phyloP scores from a whole-genome alignment of 306 rosid genomes.

The Castanospermum australe region DNA sequence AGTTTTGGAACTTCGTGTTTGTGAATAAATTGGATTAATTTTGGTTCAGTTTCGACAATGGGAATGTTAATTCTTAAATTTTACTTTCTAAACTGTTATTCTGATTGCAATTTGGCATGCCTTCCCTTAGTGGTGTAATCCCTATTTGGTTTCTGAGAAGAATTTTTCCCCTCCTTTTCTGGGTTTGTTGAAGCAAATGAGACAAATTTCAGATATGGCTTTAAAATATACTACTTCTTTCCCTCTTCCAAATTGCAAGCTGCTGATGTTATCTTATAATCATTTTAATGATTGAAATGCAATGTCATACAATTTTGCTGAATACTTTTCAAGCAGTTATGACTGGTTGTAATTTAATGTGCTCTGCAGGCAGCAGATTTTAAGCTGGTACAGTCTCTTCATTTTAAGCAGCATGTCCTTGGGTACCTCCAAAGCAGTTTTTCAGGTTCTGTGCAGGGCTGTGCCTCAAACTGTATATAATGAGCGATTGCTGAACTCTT shows the following conservation, averaged over 20 bases:
- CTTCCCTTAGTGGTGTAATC: background rate
- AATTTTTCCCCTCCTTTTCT: background rate
- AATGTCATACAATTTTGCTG: background rate
- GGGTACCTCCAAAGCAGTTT: conserved; percentile 52
- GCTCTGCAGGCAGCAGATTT: conserved; percentile 12
- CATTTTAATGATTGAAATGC: conserved; percentile 15
- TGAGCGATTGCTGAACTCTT: conserved; percentile 25
- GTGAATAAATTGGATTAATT: conserved; percentile 2
- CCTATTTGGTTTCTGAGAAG: background rate
- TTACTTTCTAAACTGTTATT: background rate
- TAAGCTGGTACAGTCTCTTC: conserved; percentile 7
- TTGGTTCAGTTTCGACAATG: background rate
- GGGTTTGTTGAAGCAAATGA: background rate
- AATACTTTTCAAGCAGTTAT: conserved; percentile 1
- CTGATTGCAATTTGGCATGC: background rate
- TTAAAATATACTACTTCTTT: background rate
- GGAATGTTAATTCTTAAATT: background rate
- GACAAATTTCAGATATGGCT: background rate
- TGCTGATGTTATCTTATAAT: background rate
- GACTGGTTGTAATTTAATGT: background rate
- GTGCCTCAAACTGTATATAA: conserved; percentile 40
- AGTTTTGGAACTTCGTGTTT: background rate
- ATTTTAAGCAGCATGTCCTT: conserved; percentile 30
- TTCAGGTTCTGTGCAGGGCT: conserved; percentile 49
- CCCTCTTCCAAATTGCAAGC: conserved; percentile 7